These are phyloP conservation scores for Ananas comosus DNA, from an alignment of 176 grass and related monocot species.

Conservation along the genomic window DNA sequence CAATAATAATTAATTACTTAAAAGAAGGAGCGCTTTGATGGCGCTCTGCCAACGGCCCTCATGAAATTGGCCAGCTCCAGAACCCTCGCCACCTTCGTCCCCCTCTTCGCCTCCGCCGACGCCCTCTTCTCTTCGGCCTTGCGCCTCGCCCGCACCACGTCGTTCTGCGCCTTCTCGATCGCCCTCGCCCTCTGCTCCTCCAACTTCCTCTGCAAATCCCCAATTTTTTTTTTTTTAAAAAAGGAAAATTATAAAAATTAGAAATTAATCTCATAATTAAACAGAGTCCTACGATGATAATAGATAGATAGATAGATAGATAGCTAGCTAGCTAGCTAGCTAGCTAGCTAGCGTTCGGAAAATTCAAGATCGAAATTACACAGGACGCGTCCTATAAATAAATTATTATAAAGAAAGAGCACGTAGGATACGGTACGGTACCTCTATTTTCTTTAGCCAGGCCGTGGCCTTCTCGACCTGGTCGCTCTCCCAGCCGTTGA, in stretches of 20 bases:
- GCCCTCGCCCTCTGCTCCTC: constrained; percentile 58
- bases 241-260: no score
- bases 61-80: constrained; percentile 51
- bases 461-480: constrained; percentile 38
- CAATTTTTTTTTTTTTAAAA: no score
- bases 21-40: constrained; percentile 54
- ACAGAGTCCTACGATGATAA: no score
- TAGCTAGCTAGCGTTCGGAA: no score
- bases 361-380: background rate
- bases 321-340: no score
- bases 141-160: constrained; percentile 30
- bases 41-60: constrained; percentile 58
- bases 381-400: background rate
- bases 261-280: background rate
- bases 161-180: constrained; percentile 61
- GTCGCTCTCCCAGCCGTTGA: constrained; percentile 57
- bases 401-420: no score
- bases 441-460: constrained; percentile 51
- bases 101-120: constrained; percentile 43
- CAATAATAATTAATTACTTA: constrained; percentile 13
- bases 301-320: no score
- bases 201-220: constrained; percentile 37
- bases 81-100: constrained; percentile 35
- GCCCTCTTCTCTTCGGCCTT: constrained; percentile 58
- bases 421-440: no score